A percentile compares a stretch with the other conserved stretches of the same genome.
phyloP scores from a whole-genome alignment of 495 filamentous ascomycete species.

The Neurospora sublineolata region DNA sequence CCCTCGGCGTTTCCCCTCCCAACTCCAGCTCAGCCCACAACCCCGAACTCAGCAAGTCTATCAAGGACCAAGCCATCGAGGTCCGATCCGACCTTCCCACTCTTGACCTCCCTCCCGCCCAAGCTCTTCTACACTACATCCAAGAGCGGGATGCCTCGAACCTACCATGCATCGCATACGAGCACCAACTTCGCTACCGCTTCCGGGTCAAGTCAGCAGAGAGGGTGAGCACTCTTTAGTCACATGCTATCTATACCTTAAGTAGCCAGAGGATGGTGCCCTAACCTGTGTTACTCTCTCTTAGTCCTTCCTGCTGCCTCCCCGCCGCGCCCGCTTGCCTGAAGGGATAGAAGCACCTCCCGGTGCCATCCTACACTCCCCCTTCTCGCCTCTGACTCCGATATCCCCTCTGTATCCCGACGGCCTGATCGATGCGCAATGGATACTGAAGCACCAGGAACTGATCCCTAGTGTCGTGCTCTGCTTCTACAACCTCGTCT shows the following conservation, averaged over 20 bases:
- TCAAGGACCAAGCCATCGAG: conserved; percentile 46
- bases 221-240: conserved; percentile 48
- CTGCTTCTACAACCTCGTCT: conserved; percentile 58
- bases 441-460: conserved; percentile 77
- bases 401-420: conserved; percentile 73
- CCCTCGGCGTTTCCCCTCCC: conserved; percentile 53
- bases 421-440: conserved; percentile 67
- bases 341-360: conserved; percentile 35
- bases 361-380: conserved; percentile 59
- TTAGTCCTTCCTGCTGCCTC: conserved; percentile 39
- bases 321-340: conserved; percentile 38
- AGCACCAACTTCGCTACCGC: conserved; percentile 31
- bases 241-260: neutral
- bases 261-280: neutral
- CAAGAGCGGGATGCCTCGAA: conserved; percentile 52
- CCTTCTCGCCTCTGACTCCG: conserved; percentile 76
- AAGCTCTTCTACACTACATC: conserved; percentile 57
- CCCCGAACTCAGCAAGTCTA: conserved; percentile 32
- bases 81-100: conserved; percentile 58
- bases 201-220: conserved; percentile 62
- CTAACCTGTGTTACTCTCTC: neutral
- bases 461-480: conserved; percentile 69
- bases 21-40: conserved; percentile 16
- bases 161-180: conserved; percentile 45
- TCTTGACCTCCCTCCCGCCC: conserved; percentile 52